Evolutionary conservation across 371 early-diverging fungal species (phyloP), one percentile per base, ranked within the genome.

Genomic region (Lichtheimia ramosa): DNA sequence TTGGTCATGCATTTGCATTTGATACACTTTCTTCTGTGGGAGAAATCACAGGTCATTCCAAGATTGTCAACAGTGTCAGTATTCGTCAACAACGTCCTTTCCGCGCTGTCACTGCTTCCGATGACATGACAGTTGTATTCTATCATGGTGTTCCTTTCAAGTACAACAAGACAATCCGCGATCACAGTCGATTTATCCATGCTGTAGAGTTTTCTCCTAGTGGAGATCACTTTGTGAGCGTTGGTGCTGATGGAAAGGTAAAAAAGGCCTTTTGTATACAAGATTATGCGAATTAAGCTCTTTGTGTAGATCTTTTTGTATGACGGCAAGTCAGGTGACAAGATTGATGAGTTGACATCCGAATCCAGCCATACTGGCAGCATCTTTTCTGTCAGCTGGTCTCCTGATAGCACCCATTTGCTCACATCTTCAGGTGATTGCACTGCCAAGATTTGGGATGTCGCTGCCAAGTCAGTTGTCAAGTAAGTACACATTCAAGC

Each of bases 381-480:
- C 50, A 87, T 98, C 50, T 93, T 84, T 63, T 88, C 94, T 5
- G 74, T 94, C 18, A 77, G 92, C 3, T 98, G 97, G 97, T 90
- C 89, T 46, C 87, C 92, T 20, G 96, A 96, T 56, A 84, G 88
- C 53, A 81, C 70, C 16, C 82, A 85, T 48, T 39, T 98, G 7
- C 58, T 95, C 64, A 90, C 97, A 18, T 88, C 91, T 6, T 92
- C 96, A 24, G 92, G 86, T 23, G 98, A 98, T 68, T 74, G 77
- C 62, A 93, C 96, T 20, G 89, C 86, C 63, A 94, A 94, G 82
- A 78, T 98, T 55, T 98, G 97, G 97, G 96, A 98, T 75, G 72
- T 95, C 0, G 83, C 76, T 15, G 65, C 84, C 5, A 81, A 87
- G 54, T 70, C 72, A 21, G 89, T 93, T 16, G 86, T 90, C 42